Base-by-base conservation (phyloP, 768 basidiomycete species). In the Agrocybe praecox region DNA sequence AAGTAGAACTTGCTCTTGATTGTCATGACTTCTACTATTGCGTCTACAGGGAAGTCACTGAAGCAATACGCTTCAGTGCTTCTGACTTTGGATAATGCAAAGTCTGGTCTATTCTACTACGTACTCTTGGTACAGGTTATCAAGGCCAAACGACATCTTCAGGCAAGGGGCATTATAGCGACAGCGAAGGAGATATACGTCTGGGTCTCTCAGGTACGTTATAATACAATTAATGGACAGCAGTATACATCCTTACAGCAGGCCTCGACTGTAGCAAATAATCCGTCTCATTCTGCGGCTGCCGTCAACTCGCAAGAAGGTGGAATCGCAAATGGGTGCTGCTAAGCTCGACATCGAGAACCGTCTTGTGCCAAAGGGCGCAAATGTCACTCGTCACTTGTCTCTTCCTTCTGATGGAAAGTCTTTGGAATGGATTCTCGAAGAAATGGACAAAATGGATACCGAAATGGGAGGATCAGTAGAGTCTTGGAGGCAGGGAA, bases 371-470 rank as follows among this genome's bases (percentile, higher is more conserved):
- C 88, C 88, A 0, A 79, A 84, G 49, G 88, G 84, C 1, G 76
- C 80, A 2, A 75, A 79, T 18, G 83, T 93, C 6, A 75, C 81
- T 1, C 81, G 90, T 4, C 84, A 94, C 66, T 78, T 91, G 1
- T 62, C 80, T 1, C 75, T 95, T 0, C 92, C 93, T 0, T 72
- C 74, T 0, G 71, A 83, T 23, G 91, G 93, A 14, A 78, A 84
- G 60, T 74, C 85, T 0, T 57, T 81, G 8, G 88, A 88, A 57
- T 91, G 89, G 89, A 90, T 95, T 59, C 58, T 86, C 18, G 78
- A 76, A 8, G 89, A 93, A 67, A 92, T 94, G 89, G 81, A 84
- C 21, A 83, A 78, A 63, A 93, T 94, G 89, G 90, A 94, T 69
- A 67, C 63, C 22, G 84, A 85, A 56, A 67, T 82, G 46, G 76